Evolutionary conservation across 2,329 filamentous ascomycete species (phyloP).

Genomic region (Aspergillus quadrilineatus): DNA sequence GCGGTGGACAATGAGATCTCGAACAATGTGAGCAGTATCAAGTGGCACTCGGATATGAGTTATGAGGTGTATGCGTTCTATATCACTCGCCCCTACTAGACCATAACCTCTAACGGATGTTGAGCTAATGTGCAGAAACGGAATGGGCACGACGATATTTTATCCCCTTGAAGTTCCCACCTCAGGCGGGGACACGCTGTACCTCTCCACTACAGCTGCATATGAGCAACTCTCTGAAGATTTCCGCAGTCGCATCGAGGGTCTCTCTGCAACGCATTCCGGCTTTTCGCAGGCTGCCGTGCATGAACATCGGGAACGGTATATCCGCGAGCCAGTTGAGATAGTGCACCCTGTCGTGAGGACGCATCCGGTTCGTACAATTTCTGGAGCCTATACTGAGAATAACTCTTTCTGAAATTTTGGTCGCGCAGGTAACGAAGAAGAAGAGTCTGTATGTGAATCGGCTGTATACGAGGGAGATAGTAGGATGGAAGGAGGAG

Average conservation of each 20-base stretch:
- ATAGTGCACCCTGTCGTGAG: too few relatives aligned
- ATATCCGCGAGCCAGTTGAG: too few relatives aligned
- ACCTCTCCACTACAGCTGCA: neutral
- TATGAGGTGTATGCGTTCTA: neutral
- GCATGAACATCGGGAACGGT: too few relatives aligned
- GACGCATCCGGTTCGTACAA: too few relatives aligned
- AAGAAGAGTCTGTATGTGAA: too few relatives aligned
- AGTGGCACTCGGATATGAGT: slow-evolving; percentile 4
- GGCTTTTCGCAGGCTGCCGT: neutral
- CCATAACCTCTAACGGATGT: too few relatives aligned
- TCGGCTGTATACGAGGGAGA: too few relatives aligned
- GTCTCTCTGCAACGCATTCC: neutral
- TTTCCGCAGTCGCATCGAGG: neutral
- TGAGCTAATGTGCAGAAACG: neutral
- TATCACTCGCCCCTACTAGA: too few relatives aligned
- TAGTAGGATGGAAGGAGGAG: too few relatives aligned
- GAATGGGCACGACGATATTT: slow-evolving; percentile 6
- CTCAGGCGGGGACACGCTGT: slow-evolving; percentile 4
- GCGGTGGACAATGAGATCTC: neutral
- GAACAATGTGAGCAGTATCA: neutral
- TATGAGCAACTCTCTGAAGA: neutral
- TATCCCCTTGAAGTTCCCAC: neutral
- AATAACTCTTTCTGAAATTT: too few relatives aligned
- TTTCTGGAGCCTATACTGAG: too few relatives aligned
- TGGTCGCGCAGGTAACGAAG: too few relatives aligned